Conservation (phyloP, 345 rosid species). For the Citrus maxima region DNA sequence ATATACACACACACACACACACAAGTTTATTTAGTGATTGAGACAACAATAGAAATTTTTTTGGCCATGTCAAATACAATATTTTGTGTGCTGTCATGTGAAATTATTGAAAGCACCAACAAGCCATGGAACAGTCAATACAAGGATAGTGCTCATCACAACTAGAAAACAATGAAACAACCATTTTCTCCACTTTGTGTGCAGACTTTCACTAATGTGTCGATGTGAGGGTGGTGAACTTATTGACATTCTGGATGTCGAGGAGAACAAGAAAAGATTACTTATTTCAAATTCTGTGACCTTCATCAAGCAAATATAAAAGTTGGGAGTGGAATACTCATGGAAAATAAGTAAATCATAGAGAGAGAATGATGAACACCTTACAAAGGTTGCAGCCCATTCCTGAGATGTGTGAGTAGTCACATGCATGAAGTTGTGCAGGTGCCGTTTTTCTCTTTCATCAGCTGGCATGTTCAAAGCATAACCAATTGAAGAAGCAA, state of each 20-base stretch:
- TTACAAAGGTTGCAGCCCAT: slow-evolving; percentile 66
- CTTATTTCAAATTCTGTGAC: neutral
- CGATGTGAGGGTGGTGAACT: no score
- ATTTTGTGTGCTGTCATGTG: neutral
- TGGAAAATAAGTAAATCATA: neutral
- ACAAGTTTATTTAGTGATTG: neutral
- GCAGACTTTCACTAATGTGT: neutral
- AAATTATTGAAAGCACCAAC: no score
- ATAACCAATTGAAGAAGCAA: slow-evolving; percentile 50
- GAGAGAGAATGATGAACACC: slow-evolving; percentile 26
- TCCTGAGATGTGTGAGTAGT: slow-evolving; percentile 64
- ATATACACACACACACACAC: neutral
- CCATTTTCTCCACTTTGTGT: neutral
- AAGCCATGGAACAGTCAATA: neutral
- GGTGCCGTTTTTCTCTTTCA: slow-evolving; percentile 59
- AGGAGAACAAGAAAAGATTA: neutral
- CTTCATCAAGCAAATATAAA: neutral
- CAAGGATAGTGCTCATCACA: slow-evolving; percentile 2
- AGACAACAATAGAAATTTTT: neutral
- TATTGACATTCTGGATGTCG: neutral
- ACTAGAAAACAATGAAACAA: neutral
- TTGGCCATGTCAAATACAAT: neutral
- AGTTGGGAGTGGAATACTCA: neutral
- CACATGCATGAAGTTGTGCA: slow-evolving; percentile 56
- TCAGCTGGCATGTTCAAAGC: slow-evolving; percentile 56